Evolutionary conservation across 306 rosid species (phyloP), one percentile per base, ranked within the genome.

Genomic region (Cicer chorassanicum): DNA sequence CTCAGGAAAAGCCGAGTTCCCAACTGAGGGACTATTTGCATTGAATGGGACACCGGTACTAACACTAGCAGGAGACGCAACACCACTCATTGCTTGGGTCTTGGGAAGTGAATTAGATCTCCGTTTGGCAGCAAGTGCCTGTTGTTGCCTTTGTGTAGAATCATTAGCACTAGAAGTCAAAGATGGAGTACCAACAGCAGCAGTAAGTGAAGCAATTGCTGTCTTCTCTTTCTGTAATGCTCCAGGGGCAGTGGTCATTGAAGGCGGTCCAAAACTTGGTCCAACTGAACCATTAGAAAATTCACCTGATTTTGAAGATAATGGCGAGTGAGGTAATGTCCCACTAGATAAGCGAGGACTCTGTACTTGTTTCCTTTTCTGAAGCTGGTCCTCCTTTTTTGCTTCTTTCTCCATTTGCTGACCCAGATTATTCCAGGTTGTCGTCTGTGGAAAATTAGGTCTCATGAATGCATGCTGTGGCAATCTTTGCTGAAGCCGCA

Each of bases 61-160:
- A 77, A 92, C 99, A 78, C 98, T 92, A 50, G 90, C 90, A 15
- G 99, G 99, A 73, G 99, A 95, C 54, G 88, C 89, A 78, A 92
- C 97, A 54, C 90, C 96, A 77, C 77, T 88, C 82, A 95, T 85
- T 72, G 84, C 90, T 41, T 84, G 89, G 63, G 89, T 89, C 88
- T 87, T 95, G 64, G 98, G 89, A 78, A 85, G 88, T 70, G 99
- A 94, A 80, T 75, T 90, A 68, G 97, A 81, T 83, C 86, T 90
- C 72, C 96, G 83, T 53, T 86, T 95, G 1, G 84, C 89, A 72
- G 88, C 85, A 77, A 70, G 83, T 65, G 87, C 90, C 69, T 90
- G 97, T 78, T 89, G 95, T 70, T 89, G 99, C 81, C 97, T 86
- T 83, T 89, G 99, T 68, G 87, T 51, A 64, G 98, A 84, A 77